Base-by-base conservation (phyloP, 139 green algal species). In the Chlorella vulgaris region DNA sequence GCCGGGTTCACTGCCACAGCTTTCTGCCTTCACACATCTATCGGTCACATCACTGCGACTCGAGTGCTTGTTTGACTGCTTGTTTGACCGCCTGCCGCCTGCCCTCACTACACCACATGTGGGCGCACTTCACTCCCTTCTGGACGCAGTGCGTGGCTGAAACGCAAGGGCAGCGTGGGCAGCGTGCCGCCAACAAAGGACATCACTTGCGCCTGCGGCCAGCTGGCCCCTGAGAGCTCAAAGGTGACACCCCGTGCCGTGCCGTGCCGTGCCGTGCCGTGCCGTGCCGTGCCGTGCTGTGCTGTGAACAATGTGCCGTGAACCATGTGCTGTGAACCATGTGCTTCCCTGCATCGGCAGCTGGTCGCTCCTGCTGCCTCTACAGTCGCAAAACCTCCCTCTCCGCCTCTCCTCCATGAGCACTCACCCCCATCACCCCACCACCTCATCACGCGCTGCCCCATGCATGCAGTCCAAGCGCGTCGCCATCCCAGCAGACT, bases 171-270 rank as follows among this genome's bases (percentile, higher is more conserved):
- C 42, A 81, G 58, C 42, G 81, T 87, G 76, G 73, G 77, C 42
- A 43, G 74, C 58, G 53, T 55, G 2, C 86, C 86, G 0, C 89
- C 89, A 33, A 93, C 87, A 7, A 71, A 81, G 28, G 78, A 71
- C 42, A 81, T 95, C 40, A 75, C 70, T 33, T 96, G 92, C 83
- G 84, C 80, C 8, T 92, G 94, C 80, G 89, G 89, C 43, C 29
- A 63, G 19, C 82, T 96, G 69, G 26, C 84, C 36, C 87, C 91
- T 24, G 85, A 88, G 65, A 69, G 35, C 36, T 50, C 40, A 15
- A 69, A 60, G 13, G 55, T 65, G 55, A 21, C 18, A n/a, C 55
- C 5, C 63, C 22, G 60, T 7, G 18, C 19, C 28, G 60, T 13
- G 7, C 31, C 31, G 60, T 7, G 60, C 7, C 7, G 60, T 7